Evolutionary conservation across 2,329 filamentous ascomycete species (phyloP), one percentile per base, ranked within the genome.

Genomic region (Alternaria solani): DNA sequence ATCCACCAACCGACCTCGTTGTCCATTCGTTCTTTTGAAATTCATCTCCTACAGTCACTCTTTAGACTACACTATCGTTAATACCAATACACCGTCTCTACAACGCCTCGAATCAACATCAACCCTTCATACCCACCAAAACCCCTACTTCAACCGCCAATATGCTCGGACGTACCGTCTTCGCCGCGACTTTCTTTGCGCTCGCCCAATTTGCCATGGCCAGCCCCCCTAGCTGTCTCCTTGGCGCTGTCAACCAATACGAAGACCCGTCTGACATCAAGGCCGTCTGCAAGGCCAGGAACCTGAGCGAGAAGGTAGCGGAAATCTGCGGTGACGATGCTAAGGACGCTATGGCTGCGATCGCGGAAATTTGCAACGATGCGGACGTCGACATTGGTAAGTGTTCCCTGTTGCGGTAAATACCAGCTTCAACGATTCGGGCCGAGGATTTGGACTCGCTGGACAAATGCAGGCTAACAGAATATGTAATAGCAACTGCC

Each of bases 171-270:
- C 71, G 70, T 59, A 63, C 72, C 57, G 42, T 71, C 51, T 66
- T 75, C 63, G 63, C 69, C 54, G 58, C 68, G 56, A 66, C 70
- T 18, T 65, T 75, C 56, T 51, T 70, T 43, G 73, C 71, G 12
- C 59, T 74, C 32, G 62, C 72, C 38, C 56, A 64, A 39, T 62
- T 74, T 44, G 63, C 63, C 28, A 57, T 66, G 48, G 72, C 73
- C 18, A 59, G 64, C 12, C 66, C 71, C 18, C 70, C 74, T 6
- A 68, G 63, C 55, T 76, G 73, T 61, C 63, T 75, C 32, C 69
- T 75, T 47, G 74, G 71, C 54, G 73, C 73, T 26, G 62, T 73
- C 39, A 75, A 75, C 65, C 52, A 63, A 44, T 75, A 72, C 65
- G 51, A 66, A n/a, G 55, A 67, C 63, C 70, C 73, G 7, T 38